These are phyloP conservation scores for Microdochium paspali DNA, from an alignment of 2,329 filamentous ascomycete genomes.

Conservation along the genomic window DNA sequence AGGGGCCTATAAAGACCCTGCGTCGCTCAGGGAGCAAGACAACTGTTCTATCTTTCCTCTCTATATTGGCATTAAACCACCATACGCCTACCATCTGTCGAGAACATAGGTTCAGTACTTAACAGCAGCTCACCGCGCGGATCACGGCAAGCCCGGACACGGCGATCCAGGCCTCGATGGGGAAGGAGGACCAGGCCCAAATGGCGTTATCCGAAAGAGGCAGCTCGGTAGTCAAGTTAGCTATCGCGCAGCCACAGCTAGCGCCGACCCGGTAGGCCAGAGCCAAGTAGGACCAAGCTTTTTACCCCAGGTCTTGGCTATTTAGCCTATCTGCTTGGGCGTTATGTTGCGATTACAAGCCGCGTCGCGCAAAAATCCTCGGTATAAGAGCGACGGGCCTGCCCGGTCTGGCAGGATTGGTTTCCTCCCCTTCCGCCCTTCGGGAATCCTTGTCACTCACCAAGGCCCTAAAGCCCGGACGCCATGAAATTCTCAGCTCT, in stretches of 20 bases:
- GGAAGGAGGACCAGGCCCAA: background rate
- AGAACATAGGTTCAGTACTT: too few species aligned
- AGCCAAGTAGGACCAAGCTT: background rate
- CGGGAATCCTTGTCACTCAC: background rate
- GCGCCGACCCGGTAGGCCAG: background rate
- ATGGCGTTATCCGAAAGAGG: background rate
- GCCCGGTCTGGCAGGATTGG: background rate
- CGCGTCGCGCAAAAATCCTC: background rate
- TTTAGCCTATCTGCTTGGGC: background rate
- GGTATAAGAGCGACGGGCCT: background rate
- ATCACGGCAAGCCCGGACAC: background rate
- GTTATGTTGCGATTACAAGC: background rate
- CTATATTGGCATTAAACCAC: too few species aligned
- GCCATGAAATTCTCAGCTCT: background rate
- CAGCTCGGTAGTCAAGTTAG: background rate
- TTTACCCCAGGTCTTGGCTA: background rate
- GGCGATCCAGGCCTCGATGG: background rate
- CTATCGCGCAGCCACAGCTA: background rate
- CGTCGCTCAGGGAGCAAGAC: too few species aligned
- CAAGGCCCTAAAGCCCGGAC: background rate
- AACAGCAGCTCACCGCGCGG: background rate
- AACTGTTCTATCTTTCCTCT: too few species aligned
- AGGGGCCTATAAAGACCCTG: too few species aligned
- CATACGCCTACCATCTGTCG: too few species aligned
- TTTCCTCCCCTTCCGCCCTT: background rate